Percentiles rank a stretch among this genome's conserved stretches.
Evolutionary conservation across 768 basidiomycete species (phyloP).

Genomic region (Chalciporus piperatus): DNA sequence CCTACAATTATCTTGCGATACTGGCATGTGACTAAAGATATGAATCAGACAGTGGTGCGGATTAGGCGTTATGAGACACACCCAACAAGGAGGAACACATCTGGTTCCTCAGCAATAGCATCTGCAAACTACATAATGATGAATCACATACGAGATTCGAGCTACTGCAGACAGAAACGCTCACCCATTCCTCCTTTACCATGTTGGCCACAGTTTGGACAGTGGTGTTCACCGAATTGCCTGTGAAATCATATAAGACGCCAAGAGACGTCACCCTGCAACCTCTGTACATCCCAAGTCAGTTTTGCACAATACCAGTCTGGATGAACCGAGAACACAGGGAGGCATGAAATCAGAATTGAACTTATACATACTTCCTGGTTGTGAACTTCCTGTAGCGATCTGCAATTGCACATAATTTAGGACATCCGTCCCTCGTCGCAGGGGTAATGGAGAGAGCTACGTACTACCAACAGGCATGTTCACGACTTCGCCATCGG

Average conservation of each 20-base stretch:
- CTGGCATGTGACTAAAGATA: slow-evolving; percentile 76
- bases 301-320: neutral
- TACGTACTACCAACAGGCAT: slow-evolving; percentile 45
- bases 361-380: slow-evolving; percentile 46
- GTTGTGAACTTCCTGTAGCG: slow-evolving; percentile 75
- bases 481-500: slow-evolving; percentile 33
- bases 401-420: slow-evolving; percentile 32
- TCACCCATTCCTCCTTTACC: slow-evolving; percentile 77
- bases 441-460: neutral
- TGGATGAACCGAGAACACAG: too few species aligned
- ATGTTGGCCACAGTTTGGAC: slow-evolving; percentile 72
- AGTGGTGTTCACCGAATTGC: slow-evolving; percentile 67
- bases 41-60: neutral
- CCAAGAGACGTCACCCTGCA: slow-evolving; percentile 77
- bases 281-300: slow-evolving; percentile 40
- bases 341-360: neutral
- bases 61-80: slow-evolving; percentile 25
- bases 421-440: neutral
- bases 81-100: slow-evolving; percentile 77
- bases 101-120: slow-evolving; percentile 77
- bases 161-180: slow-evolving; percentile 3
- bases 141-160: neutral
- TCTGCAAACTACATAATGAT: slow-evolving; percentile 56
- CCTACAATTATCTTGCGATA: slow-evolving; percentile 64
- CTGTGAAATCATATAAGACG: slow-evolving; percentile 73